Evolutionary conservation across 2,329 filamentous ascomycete species (phyloP), one percentile per base, ranked within the genome.

Genomic region (Dryadomyces sulphureus): DNA sequence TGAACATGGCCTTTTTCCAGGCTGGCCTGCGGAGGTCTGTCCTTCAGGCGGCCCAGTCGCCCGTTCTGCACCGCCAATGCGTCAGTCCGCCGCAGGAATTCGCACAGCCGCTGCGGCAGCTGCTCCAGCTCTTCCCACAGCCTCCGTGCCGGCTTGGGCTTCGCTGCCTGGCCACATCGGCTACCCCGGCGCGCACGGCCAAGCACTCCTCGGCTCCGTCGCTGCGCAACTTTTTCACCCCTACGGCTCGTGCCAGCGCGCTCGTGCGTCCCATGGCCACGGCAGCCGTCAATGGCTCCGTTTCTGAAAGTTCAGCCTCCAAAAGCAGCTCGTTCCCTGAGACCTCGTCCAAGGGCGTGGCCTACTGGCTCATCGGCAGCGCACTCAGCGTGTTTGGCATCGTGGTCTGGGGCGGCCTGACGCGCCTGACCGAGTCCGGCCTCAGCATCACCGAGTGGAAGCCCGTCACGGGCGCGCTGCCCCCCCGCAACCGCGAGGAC

Each of bases 391-490:
- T 96, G 45, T 98, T 96, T 64, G 92, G 92, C 49, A 94, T 98
- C 56, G 89, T 98, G 44, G 77, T 98, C 39, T 94, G 93, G 62
- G 92, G 92, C 48, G 92, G 92, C 6, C 70, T 98, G 55, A 98
- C 92, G 25, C 74, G 92, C 49, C 71, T 98, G 54, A 98, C 92
- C 4, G 92, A 98, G 66, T 98, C 92, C 54, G 92, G 90, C 40
- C 73, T 98, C 54, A 95, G 89, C 61, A 98, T 98, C 57, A 98
- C 92, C 52, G 92, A 98, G 84, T 98, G 92, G 92, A 82, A 81
- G 54, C 92, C 92, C 43, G 89, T 98, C 38, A 96, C 92, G 9
- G 92, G 92, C 54, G 89, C 88, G 16, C 68, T 93, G 34, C 89
- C 88, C 32, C 92, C 92, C 34, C 75, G 84, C 63, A 84, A 77